These are phyloP conservation scores for Diophrys appendiculata DNA, from an alignment of 73 alveolate species.

Conservation along the genomic window DNA sequence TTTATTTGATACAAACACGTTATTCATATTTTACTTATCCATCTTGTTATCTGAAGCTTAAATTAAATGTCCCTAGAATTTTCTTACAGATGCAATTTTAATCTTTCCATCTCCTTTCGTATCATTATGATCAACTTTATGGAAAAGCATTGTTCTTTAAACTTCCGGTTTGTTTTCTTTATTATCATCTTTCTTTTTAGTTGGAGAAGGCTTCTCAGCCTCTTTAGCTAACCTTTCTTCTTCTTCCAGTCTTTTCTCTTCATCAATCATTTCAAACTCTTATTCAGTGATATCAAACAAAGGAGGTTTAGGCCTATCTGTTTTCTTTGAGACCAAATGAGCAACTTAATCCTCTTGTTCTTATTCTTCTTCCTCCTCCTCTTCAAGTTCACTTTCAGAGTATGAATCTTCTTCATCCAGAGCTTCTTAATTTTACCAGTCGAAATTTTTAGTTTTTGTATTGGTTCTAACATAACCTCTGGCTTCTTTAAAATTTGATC, in stretches of 20 bases:
- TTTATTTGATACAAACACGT: not conserved
- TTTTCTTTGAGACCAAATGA: too few relatives aligned
- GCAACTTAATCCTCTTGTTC: too few relatives aligned
- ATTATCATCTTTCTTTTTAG: not conserved
- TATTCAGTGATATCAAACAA: not conserved
- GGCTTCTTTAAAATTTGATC: slow-evolving; percentile 31
- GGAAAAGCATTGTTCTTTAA: not conserved
- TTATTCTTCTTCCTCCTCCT: slow-evolving; percentile 18
- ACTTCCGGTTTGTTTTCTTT: not conserved
- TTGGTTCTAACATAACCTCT: slow-evolving; percentile 39
- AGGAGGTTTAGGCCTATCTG: too few relatives aligned
- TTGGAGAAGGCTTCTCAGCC: slow-evolving; percentile 1
- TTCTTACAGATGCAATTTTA: not conserved
- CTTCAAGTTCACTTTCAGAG: slow-evolving; percentile 4
- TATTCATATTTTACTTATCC: not conserved
- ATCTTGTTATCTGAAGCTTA: not conserved
- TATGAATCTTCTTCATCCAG: slow-evolving; percentile 23
- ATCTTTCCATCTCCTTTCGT: not conserved
- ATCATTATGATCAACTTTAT: not conserved
- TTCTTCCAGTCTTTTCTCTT: slow-evolving; percentile 8
- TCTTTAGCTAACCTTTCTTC: not conserved
- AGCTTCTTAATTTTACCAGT: slow-evolving; percentile 8
- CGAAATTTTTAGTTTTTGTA: slow-evolving; percentile 20
- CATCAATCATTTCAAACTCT: slow-evolving; percentile 1
- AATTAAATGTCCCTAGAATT: not conserved